phyloP scores from a whole-genome alignment of 1,284 basidiomycete genomes.

The Boletus mariae region DNA sequence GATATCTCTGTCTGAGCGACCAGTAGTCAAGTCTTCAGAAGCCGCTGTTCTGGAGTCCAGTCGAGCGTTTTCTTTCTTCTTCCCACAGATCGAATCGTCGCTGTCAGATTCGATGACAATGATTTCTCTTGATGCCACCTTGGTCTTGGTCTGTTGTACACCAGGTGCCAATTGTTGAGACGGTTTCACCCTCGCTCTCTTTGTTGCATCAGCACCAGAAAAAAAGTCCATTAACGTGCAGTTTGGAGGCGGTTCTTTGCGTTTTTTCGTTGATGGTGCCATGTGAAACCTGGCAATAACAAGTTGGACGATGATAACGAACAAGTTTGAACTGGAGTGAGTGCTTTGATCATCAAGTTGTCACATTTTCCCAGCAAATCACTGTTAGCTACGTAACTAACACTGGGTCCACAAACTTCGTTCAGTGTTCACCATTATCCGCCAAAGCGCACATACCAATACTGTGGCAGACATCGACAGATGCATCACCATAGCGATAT shows the following conservation, averaged over 20 bases:
- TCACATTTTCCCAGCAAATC: too few species aligned
- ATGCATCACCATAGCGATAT: too few species aligned
- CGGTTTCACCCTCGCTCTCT: conserved; percentile 20
- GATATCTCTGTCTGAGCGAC: conserved; percentile 13
- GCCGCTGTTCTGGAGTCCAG: background rate
- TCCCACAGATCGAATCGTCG: conserved; percentile 36
- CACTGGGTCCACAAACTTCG: too few species aligned
- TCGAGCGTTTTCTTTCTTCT: background rate
- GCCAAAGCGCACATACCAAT: too few species aligned
- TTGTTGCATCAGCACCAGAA: conserved; percentile 21
- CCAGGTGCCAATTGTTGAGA: conserved; percentile 1
- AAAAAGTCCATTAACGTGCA: conserved; percentile 55
- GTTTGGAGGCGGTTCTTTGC: conserved; percentile 36
- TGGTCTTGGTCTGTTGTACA: conserved; percentile 4
- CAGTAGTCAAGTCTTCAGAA: background rate
- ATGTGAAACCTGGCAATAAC: conserved; percentile 10
- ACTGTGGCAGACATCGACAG: too few species aligned
- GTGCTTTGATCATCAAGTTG: too few species aligned
- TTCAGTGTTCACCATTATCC: too few species aligned
- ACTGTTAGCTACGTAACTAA: too few species aligned
- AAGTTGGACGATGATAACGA: too few species aligned
- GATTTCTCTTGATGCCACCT: conserved; percentile 35
- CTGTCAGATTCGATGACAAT: conserved; percentile 60
- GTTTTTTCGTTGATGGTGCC: conserved; percentile 40
- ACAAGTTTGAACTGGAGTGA: too few species aligned